Evolutionary conservation across 2,329 filamentous ascomycete species (phyloP).

Genomic region (Fusarium paranaense): DNA sequence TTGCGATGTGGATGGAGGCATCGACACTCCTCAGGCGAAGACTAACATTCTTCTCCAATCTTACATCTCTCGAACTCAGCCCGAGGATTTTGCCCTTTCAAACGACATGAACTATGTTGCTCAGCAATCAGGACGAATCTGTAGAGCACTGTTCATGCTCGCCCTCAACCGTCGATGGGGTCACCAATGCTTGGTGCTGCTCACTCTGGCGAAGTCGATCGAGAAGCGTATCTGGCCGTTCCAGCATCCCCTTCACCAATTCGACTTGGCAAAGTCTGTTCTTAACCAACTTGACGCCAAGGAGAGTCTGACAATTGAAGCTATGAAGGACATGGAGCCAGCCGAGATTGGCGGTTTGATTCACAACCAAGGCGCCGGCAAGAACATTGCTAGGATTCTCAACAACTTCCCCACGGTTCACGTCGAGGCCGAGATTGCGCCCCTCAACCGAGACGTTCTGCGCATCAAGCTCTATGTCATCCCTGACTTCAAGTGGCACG

Average conservation of each 20-base stretch:
- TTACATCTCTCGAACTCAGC: constrained; percentile 87
- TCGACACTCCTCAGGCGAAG: constrained; percentile 83
- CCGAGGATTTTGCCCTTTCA: constrained; percentile 92
- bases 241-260: constrained; percentile 94
- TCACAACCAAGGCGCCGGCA: constrained; percentile 89
- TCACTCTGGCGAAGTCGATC: constrained; percentile 95
- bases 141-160: constrained; percentile 95
- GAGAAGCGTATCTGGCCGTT: constrained; percentile 97
- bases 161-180: constrained; percentile 96
- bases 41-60: constrained; percentile 96
- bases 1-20: constrained; percentile 81
- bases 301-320: constrained; percentile 79
- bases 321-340: constrained; percentile 91
- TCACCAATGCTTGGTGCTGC: constrained; percentile 89
- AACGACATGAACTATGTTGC: constrained; percentile 96
- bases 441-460: constrained; percentile 92
- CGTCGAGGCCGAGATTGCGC: constrained; percentile 94
- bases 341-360: constrained; percentile 91
- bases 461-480: constrained; percentile 89
- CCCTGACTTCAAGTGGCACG: constrained; percentile 95
- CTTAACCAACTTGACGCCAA: constrained; percentile 88
- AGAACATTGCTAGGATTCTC: constrained; percentile 82
- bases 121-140: constrained; percentile 95
- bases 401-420: constrained; percentile 93
- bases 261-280: constrained; percentile 87